A percentile compares a stretch with the other conserved stretches of the same genome.
These are phyloP conservation scores for Phaeotremella skinneri DNA, from an alignment of 768 basidiomycete genomes.

Conservation along the genomic window DNA sequence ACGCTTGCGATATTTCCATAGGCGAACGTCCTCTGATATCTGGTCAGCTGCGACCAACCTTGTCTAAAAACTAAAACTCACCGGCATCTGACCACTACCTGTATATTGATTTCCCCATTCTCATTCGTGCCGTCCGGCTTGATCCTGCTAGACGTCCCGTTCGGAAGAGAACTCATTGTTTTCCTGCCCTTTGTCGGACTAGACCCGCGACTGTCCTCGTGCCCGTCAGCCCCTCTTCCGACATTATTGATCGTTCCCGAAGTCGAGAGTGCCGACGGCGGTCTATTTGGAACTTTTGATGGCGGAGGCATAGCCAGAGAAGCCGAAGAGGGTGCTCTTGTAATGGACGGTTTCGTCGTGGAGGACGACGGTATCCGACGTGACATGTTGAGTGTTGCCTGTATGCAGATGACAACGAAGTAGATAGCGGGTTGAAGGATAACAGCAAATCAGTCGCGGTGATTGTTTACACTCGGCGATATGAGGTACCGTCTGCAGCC, in stretches of 20 bases:
- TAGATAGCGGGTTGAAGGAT: neutral
- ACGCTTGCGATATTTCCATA: slow-evolving; percentile 77
- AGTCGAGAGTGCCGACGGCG: slow-evolving; percentile 33
- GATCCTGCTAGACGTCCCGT: slow-evolving; percentile 20
- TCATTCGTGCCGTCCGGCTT: slow-evolving; percentile 18
- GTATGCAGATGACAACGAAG: slow-evolving; percentile 2
- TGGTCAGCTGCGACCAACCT: slow-evolving; percentile 2
- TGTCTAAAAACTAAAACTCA: slow-evolving; percentile 49
- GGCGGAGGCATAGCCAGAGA: slow-evolving; percentile 46
- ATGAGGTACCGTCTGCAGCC: neutral
- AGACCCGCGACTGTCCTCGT: slow-evolving; percentile 3
- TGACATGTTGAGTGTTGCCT: slow-evolving; percentile 30
- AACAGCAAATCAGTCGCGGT: slow-evolving; percentile 36
- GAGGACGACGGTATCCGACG: slow-evolving; percentile 17
- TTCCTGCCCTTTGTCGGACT: slow-evolving; percentile 18
- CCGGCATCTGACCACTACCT: slow-evolving; percentile 87
- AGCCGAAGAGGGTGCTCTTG: slow-evolving; percentile 31
- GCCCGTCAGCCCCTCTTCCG: slow-evolving; percentile 8
- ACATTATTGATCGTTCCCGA: slow-evolving; percentile 17
- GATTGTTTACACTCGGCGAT: slow-evolving; percentile 29
- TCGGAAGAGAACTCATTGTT: slow-evolving; percentile 1
- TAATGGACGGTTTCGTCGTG: slow-evolving; percentile 4
- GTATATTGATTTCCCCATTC: slow-evolving; percentile 76
- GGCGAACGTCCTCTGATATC: slow-evolving; percentile 62
- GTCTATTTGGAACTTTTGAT: slow-evolving; percentile 30